Percentiles rank a stretch among this genome's conserved stretches.
Evolutionary conservation across 2,329 filamentous ascomycete species (phyloP).

Genomic region (Immersiporthe knoxdaviesiana): DNA sequence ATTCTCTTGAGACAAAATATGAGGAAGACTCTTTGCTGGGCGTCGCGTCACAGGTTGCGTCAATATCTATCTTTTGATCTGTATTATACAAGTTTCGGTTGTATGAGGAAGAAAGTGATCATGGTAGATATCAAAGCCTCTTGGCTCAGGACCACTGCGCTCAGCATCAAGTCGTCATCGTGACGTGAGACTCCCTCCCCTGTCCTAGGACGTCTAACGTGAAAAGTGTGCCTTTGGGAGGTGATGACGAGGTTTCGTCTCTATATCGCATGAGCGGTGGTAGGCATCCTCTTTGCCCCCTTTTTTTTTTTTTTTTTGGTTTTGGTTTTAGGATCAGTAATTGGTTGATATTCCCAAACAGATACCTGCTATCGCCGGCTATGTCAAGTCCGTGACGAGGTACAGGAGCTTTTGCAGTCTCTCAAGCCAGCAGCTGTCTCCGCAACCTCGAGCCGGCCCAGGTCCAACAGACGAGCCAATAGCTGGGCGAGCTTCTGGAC

Average conservation of each 20-base stretch:
- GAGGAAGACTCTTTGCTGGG: background rate
- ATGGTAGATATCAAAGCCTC: constrained; percentile 15
- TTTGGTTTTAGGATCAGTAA: background rate
- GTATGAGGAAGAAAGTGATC: constrained; percentile 4
- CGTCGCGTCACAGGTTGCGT: background rate
- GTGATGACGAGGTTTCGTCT: background rate
- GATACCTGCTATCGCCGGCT: background rate
- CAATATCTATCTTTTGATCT: background rate
- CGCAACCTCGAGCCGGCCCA: background rate
- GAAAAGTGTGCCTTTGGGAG: background rate
- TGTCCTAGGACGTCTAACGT: background rate
- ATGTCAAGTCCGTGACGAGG: background rate
- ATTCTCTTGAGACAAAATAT: background rate
- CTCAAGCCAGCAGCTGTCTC: background rate
- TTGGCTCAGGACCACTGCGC: background rate
- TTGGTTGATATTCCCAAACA: background rate
- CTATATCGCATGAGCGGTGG: background rate
- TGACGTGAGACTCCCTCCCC: background rate
- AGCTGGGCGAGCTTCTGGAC: background rate
- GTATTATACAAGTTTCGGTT: background rate
- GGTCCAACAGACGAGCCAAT: background rate
- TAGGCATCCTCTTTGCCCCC: background rate
- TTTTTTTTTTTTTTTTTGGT: too few species aligned
- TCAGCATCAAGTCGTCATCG: background rate
- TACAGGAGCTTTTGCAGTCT: background rate